Conservation (phyloP, 2,329 filamentous ascomycete genomes). For the Alternaria brassicicola region DNA sequence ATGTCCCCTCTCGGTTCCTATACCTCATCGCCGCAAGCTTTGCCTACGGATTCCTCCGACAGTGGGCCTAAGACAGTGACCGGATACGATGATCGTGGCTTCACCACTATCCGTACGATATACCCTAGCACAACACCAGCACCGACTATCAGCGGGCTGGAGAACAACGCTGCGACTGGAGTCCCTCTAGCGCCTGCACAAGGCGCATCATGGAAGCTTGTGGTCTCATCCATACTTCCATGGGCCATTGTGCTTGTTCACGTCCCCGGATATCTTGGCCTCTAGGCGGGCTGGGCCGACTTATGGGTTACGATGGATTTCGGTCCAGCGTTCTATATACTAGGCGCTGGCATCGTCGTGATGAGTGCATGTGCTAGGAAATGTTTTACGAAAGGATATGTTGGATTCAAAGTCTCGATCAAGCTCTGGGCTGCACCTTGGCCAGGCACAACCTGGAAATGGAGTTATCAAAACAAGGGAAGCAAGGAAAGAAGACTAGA, state of each 20-base stretch:
- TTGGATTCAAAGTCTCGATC: slow-evolving; percentile 20
- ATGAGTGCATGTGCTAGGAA: slow-evolving; percentile 1
- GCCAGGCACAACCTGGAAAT: slow-evolving; percentile 11
- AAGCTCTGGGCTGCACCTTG: slow-evolving; percentile 18
- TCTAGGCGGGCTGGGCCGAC: slow-evolving; percentile 8
- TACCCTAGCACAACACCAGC: slow-evolving; percentile 20
- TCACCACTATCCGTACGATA: slow-evolving; percentile 54
- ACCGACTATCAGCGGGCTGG: slow-evolving; percentile 1
- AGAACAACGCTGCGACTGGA: slow-evolving; percentile 17
- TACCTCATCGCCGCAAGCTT: slow-evolving; percentile 57
- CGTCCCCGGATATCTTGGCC: slow-evolving; percentile 1
- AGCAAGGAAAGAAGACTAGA: not conserved
- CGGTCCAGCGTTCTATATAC: slow-evolving; percentile 7
- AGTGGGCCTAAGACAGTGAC: slow-evolving; percentile 47
- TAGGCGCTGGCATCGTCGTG: slow-evolving; percentile 6
- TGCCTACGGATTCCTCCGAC: slow-evolving; percentile 37
- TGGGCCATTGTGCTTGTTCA: slow-evolving; percentile 10
- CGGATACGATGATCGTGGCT: slow-evolving; percentile 57
- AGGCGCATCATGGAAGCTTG: not conserved
- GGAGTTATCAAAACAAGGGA: slow-evolving; percentile 8
- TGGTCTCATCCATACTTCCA: slow-evolving; percentile 6
- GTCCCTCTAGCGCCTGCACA: slow-evolving; percentile 16
- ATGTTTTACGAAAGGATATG: slow-evolving; percentile 6
- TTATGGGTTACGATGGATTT: slow-evolving; percentile 4
- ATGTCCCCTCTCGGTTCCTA: slow-evolving; percentile 59